Base-by-base conservation (phyloP, 768 basidiomycete species). In the Megacollybia marginata region DNA sequence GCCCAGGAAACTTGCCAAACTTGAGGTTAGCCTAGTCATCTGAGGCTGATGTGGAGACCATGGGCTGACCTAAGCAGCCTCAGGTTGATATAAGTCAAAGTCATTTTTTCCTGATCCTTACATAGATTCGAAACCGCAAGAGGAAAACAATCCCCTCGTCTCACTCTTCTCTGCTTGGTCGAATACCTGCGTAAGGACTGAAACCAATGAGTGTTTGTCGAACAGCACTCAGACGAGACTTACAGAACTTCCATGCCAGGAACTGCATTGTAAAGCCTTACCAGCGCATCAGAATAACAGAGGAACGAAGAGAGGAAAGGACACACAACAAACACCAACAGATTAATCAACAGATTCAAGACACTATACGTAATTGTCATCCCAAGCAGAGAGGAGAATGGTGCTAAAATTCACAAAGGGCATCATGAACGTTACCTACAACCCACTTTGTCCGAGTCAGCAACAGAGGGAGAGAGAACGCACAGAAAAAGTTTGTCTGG, bases 241-340 rank as follows among this genome's bases (percentile, higher is more conserved):
- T 46, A 77, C 74, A 61, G 54, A 76, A 80, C 62, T 80, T 81
- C 74, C 75, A 83, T 1, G 77, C 73, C 11, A 83, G 59, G 62
- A 76, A 83, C 51, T 79, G 75, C 64, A 85, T 71, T 9, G 65
- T 60, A 60, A 80, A 83, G 36, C 64, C 73, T 73, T 44, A 33
- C 33, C n/a, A 16, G 31, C 8, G 12, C 28, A 13, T 12, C 4
- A 20, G 16, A 33, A 3, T 6, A 19, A 44, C 33, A 57, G n/a
- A n/a, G n/a, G n/a, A n/a, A n/a, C n/a, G n/a, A n/a, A 33, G 18
- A 15, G 2, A 45, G 33, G 35, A 9, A 16, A 38, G 15, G n/a
- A n/a, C 69, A 52, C 20, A 74, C 82, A 75, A n/a, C 79, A 62
- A 7, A 77, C 73, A 49, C n/a, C n/a, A n/a, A n/a, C n/a, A n/a